A percentile compares a stretch with the other conserved stretches of the same genome.
phyloP scores from a whole-genome alignment of 2,329 filamentous ascomycete genomes.

The Colletotrichum liriopes region DNA sequence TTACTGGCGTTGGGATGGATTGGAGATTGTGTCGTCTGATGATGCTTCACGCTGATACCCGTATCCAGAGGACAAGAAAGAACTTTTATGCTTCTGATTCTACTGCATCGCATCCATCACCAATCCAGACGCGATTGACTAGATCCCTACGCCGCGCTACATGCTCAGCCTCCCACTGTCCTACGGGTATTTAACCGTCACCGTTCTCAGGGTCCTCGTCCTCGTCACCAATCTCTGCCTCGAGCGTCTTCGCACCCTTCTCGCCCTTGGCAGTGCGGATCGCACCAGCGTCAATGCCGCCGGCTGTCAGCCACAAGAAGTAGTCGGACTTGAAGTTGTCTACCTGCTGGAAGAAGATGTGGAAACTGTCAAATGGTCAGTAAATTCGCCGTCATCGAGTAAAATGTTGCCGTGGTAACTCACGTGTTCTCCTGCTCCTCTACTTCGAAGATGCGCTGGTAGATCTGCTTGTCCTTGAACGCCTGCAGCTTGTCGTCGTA shows the following conservation, averaged over 20 bases:
- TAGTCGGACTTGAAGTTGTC: constrained; percentile 81
- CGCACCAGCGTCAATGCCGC: constrained; percentile 75
- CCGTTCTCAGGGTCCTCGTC: constrained; percentile 63
- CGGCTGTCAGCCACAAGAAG: constrained; percentile 83
- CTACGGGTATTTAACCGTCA: constrained; percentile 52
- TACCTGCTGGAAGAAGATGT: constrained; percentile 84
- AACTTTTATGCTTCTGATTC: constrained; percentile 19
- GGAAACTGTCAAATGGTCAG: constrained; percentile 70
- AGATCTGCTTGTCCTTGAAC: constrained; percentile 95
- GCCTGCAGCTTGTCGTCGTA: constrained; percentile 84
- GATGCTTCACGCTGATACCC: constrained; percentile 29
- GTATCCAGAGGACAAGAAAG: constrained; percentile 14
- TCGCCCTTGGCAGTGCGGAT: constrained; percentile 60
- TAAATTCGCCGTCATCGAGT: not conserved
- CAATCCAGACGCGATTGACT: not conserved
- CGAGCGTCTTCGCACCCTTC: constrained; percentile 56
- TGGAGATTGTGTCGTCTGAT: not conserved
- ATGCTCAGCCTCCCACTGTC: not conserved
- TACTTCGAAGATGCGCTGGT: constrained; percentile 89
- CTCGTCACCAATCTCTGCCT: constrained; percentile 58
- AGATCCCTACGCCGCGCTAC: not conserved
- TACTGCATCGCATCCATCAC: not conserved
- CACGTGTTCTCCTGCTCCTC: constrained; percentile 91
- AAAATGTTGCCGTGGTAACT: constrained; percentile 56
- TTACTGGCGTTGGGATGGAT: constrained; percentile 29